Evolutionary conservation across 1,139 yeast genomes (phyloP).

Genomic region (Taphrina pruni): DNA sequence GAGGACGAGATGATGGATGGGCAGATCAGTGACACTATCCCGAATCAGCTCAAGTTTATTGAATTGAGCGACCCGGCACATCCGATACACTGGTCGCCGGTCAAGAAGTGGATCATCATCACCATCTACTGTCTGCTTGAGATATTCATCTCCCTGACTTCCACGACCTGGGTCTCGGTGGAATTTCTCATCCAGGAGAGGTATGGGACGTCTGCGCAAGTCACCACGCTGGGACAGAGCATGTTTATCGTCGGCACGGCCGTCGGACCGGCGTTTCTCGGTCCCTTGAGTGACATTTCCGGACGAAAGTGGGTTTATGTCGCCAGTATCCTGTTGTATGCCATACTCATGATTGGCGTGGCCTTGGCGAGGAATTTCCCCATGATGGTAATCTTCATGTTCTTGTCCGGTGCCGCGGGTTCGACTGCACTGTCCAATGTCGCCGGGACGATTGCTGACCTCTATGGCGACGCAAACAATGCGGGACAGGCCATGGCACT

Average conservation of each 20-base stretch:
- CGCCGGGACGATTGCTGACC: constrained; percentile 69
- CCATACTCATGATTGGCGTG: constrained; percentile 64
- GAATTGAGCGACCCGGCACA: constrained; percentile 39
- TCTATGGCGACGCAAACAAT: constrained; percentile 60
- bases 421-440: constrained; percentile 70
- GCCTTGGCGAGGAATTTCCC: constrained; percentile 61
- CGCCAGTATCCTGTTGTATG: constrained; percentile 59
- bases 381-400: constrained; percentile 64
- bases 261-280: constrained; percentile 79
- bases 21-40: constrained; percentile 7
- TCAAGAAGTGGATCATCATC: constrained; percentile 40
- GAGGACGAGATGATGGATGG: constrained; percentile 1
- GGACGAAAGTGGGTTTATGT: constrained; percentile 58
- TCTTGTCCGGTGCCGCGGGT: constrained; percentile 69
- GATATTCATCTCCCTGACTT: constrained; percentile 34
- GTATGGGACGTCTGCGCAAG: constrained; percentile 62
- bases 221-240: constrained; percentile 69
- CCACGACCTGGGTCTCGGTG: constrained; percentile 36
- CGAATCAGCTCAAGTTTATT: constrained; percentile 11
- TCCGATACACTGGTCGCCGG: constrained; percentile 40
- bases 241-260: constrained; percentile 82
- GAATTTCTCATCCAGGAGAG: constrained; percentile 47
- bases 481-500: constrained; percentile 62
- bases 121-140: constrained; percentile 32
- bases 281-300: constrained; percentile 75